These are phyloP conservation scores for Plasmodium knowlesi DNA, from an alignment of 169 alveolate species.

Conservation along the genomic window DNA sequence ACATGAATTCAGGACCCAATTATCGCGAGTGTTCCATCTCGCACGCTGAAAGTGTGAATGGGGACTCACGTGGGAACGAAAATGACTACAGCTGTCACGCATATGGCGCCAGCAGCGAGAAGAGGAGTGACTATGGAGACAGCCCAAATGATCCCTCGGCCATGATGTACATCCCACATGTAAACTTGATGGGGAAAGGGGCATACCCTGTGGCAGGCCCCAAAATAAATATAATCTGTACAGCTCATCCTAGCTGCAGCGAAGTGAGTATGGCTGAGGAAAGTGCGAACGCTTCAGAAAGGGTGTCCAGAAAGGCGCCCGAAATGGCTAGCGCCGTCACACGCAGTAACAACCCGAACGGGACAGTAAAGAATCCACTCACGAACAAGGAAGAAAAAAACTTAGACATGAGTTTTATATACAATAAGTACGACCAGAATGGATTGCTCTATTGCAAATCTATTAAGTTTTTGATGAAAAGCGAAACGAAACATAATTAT, in stretches of 20 bases:
- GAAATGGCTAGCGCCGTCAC: slow-evolving; percentile 2
- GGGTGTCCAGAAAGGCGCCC: neutral
- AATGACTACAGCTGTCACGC: neutral
- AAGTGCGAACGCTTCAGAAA: neutral
- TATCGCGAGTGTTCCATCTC: neutral
- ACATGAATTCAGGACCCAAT: neutral
- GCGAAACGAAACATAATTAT: slow-evolving; percentile 24
- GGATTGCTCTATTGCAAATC: slow-evolving; percentile 51
- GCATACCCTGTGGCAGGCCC: neutral
- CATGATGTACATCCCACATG: neutral
- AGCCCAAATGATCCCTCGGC: neutral
- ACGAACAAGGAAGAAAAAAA: neutral
- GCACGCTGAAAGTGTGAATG: neutral
- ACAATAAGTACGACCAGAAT: slow-evolving; percentile 56
- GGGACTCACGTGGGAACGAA: neutral
- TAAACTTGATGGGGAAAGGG: neutral
- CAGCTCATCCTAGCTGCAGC: neutral
- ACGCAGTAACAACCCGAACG: neutral
- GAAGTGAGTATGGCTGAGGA: neutral
- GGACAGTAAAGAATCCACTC: neutral
- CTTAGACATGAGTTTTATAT: slow-evolving; percentile 63
- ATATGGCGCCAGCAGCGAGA: neutral
- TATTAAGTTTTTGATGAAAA: slow-evolving; percentile 31
- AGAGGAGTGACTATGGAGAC: neutral
- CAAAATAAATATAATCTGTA: neutral